A percentile compares a stretch with the other conserved stretches of the same genome.
phyloP scores from a whole-genome alignment of 2,329 filamentous ascomycete species.

The Purpureocillium takamizusanense region DNA sequence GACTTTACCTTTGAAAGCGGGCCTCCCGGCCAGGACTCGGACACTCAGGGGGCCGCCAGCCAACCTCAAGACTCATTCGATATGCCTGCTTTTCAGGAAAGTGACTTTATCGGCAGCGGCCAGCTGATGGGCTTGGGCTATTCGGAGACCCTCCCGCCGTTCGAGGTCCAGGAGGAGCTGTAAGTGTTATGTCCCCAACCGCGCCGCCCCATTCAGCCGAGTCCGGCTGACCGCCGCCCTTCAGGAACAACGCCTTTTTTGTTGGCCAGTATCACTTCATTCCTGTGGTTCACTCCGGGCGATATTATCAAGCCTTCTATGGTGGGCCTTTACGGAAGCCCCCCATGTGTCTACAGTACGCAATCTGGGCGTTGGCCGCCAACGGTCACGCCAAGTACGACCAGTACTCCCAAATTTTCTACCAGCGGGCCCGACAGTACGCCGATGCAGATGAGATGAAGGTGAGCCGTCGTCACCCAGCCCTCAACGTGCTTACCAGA shows the following conservation, averaged over 20 bases:
- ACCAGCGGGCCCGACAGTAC: slow-evolving; percentile 74
- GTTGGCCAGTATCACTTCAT: slow-evolving; percentile 60
- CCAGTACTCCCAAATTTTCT: slow-evolving; percentile 67
- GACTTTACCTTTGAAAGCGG: slow-evolving; percentile 7
- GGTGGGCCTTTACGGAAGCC: slow-evolving; percentile 64
- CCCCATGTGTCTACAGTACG: slow-evolving; percentile 75
- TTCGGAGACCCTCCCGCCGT: slow-evolving; percentile 70
- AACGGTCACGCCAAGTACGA: slow-evolving; percentile 64
- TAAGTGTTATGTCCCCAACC: slow-evolving; percentile 29
- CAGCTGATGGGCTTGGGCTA: slow-evolving; percentile 68
- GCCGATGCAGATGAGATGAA: slow-evolving; percentile 78
- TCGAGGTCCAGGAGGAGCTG: slow-evolving; percentile 77
- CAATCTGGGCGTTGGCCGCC: slow-evolving; percentile 77
- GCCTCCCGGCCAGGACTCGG: slow-evolving; percentile 8
- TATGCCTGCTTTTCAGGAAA: slow-evolving; percentile 6
- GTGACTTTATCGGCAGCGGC: slow-evolving; percentile 7
- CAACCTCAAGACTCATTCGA: slow-evolving; percentile 7
- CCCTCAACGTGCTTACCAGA: too few relatives aligned
- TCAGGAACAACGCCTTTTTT: slow-evolving; percentile 68
- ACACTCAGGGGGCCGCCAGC: slow-evolving; percentile 5
- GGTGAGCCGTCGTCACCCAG: slow-evolving; percentile 29
- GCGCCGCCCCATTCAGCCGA: not conserved
- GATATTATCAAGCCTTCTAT: slow-evolving; percentile 69
- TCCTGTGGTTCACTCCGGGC: slow-evolving; percentile 69
- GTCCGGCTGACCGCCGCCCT: slow-evolving; percentile 2